Evolutionary conservation across 495 filamentous ascomycete species (phyloP).

Genomic region (Xylaria telfairii): DNA sequence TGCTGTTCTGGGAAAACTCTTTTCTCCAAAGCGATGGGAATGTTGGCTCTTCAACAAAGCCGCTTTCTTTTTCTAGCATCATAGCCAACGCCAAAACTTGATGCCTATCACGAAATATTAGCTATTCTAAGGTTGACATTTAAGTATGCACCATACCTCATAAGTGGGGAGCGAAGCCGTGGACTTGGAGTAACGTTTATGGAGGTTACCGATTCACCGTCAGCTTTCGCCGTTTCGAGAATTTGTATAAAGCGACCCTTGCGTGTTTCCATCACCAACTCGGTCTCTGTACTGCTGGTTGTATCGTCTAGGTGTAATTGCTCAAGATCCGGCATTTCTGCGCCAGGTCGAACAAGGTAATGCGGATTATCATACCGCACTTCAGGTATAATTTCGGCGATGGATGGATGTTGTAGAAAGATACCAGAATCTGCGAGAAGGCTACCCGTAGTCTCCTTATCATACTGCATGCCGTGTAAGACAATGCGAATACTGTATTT

Average conservation of each 20-base stretch:
- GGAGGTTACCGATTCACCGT: neutral
- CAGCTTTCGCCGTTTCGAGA: neutral
- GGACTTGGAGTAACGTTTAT: neutral
- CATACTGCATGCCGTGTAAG: neutral
- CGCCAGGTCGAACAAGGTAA: slow-evolving; percentile 32
- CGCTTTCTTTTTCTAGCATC: neutral
- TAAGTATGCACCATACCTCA: neutral
- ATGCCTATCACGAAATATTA: neutral
- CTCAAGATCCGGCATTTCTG: slow-evolving; percentile 24
- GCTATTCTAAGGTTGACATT: too few species aligned
- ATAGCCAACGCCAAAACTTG: neutral
- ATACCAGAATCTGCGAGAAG: neutral
- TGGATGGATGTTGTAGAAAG: neutral
- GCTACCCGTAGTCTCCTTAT: neutral
- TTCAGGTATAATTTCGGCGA: neutral
- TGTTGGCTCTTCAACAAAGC: neutral
- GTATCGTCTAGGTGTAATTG: neutral
- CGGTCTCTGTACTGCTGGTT: neutral
- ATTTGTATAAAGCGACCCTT: neutral
- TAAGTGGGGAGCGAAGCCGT: neutral
- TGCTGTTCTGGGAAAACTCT: neutral
- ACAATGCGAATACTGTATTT: neutral
- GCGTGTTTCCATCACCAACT: neutral
- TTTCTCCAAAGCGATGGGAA: neutral
- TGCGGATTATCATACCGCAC: slow-evolving; percentile 34